phyloP scores from a whole-genome alignment of 2,329 filamentous ascomycete species.

The Xylaria arbuscula region DNA sequence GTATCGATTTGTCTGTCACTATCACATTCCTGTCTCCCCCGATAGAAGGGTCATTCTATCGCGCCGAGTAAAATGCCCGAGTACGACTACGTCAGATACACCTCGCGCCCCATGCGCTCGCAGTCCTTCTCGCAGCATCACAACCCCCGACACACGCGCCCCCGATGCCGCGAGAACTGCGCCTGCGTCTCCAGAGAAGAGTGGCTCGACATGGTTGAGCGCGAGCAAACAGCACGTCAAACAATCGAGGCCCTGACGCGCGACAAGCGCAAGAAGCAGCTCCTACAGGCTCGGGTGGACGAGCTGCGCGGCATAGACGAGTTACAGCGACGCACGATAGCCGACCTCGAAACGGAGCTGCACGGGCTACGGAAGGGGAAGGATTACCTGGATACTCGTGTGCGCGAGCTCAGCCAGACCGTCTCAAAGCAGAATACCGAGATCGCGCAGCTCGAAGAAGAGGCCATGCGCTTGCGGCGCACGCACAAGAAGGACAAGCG shows the following conservation, averaged over 20 bases:
- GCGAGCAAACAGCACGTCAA: constrained; percentile 37
- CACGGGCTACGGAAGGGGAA: constrained; percentile 37
- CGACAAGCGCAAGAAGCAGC: constrained; percentile 43
- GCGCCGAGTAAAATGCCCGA: constrained; percentile 32
- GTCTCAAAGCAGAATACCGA: constrained; percentile 23
- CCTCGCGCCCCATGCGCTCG: constrained; percentile 40
- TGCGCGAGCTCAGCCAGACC: constrained; percentile 40
- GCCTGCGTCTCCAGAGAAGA: constrained; percentile 44
- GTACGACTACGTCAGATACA: constrained; percentile 40
- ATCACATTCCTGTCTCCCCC: constrained; percentile 18
- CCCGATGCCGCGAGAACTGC: constrained; percentile 45
- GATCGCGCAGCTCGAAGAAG: constrained; percentile 27
- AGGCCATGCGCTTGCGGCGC: not conserved
- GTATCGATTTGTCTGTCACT: too few relatives aligned
- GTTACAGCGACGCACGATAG: constrained; percentile 32
- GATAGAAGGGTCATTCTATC: constrained; percentile 37
- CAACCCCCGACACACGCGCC: constrained; percentile 34
- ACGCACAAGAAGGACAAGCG: constrained; percentile 29
- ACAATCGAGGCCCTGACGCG: constrained; percentile 35
- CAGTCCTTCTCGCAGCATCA: constrained; percentile 44
- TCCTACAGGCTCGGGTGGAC: constrained; percentile 33
- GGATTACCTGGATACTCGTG: constrained; percentile 29
- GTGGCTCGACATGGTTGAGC: constrained; percentile 40
- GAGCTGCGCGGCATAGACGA: constrained; percentile 37
- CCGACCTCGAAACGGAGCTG: constrained; percentile 33